Base-by-base conservation (phyloP, 1,284 basidiomycete species). In the Boletus semigastroideus region DNA sequence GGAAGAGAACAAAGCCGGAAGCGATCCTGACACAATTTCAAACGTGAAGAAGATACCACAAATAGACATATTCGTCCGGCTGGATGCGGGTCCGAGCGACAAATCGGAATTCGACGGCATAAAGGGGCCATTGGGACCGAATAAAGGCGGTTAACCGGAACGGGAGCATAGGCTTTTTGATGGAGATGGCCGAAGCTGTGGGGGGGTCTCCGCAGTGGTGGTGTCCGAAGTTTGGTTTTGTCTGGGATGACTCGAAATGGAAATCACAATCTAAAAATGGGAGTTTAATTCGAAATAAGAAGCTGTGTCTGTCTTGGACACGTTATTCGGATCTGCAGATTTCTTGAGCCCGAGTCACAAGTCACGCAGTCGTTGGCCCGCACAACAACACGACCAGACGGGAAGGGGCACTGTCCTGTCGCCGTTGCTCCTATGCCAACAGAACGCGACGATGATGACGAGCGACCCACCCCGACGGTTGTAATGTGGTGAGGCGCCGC, bases 291-390 rank as follows among this genome's bases (percentile, higher is more conserved):
- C 58, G 53, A 68, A 71, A 71, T 68, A 44, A 46, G 69, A 71
- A 70, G 66, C 56, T 31, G 49, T 49, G 53, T 19, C 22, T 49
- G 53, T 19, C 22, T 14, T 37, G n/a, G 47, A 59, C 58, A 68
- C 54, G 65, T 65, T 66, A 63, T 58, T 56, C 56, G 58, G 65
- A 70, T 66, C 64, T 66, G 60, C 67, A 68, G 65, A 69, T 66
- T 46, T 37, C 11, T 45, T 40, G 20, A 39, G 48, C 30, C 43
- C 49, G 45, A 10, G 51, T 64, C 56, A 70, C 66, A 39, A 36
- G 52, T 60, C 48, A 63, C 61, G 27, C 14, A 48, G 36, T 41
- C 47, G 43, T 55, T 20, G 48, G 37, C 20, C 13, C 20, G 19
- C 4, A 38, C 37, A 7, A 25, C 25, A 25, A 25, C 34, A 36